A percentile compares a stretch with the other conserved stretches of the same genome.
Conservation (phyloP, 345 rosid species). For the Aegle marmelos region DNA sequence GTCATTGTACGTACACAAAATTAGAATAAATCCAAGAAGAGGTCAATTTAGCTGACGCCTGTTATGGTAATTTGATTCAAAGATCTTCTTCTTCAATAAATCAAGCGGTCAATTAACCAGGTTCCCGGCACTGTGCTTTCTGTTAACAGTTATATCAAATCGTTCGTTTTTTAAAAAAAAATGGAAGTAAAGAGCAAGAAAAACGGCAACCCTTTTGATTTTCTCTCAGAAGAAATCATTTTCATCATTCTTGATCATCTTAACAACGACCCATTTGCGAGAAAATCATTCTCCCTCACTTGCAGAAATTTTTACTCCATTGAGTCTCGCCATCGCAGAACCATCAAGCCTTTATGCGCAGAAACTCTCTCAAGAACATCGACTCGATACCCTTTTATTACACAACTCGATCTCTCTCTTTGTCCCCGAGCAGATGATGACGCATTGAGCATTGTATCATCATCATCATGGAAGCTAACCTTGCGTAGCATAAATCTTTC, state of each 20-base stretch:
- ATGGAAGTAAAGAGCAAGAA: background rate
- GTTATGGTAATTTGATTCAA: background rate
- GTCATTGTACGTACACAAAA: background rate
- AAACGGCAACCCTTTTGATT: slow-evolving; percentile 24
- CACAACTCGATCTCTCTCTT: slow-evolving; percentile 41
- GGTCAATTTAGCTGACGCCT: background rate
- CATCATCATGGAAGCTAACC: slow-evolving; percentile 23
- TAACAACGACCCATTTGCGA: slow-evolving; percentile 30
- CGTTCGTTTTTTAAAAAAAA: no score
- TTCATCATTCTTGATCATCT: slow-evolving; percentile 40
- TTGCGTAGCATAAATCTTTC: slow-evolving; percentile 35
- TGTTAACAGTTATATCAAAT: background rate
- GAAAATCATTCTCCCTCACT: slow-evolving; percentile 43
- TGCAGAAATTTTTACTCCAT: slow-evolving; percentile 32
- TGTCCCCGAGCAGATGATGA: slow-evolving; percentile 39
- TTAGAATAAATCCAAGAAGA: background rate
- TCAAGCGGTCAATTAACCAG: background rate
- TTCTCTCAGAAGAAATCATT: slow-evolving; percentile 39
- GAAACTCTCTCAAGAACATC: slow-evolving; percentile 32
- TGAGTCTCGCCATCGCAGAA: slow-evolving; percentile 37
- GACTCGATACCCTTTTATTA: slow-evolving; percentile 24
- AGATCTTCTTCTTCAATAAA: background rate
- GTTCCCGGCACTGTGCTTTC: background rate
- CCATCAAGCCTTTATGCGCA: slow-evolving; percentile 31
- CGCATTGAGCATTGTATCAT: slow-evolving; percentile 29